phyloP scores from a whole-genome alignment of 345 rosid species.

The Populus tremula region DNA sequence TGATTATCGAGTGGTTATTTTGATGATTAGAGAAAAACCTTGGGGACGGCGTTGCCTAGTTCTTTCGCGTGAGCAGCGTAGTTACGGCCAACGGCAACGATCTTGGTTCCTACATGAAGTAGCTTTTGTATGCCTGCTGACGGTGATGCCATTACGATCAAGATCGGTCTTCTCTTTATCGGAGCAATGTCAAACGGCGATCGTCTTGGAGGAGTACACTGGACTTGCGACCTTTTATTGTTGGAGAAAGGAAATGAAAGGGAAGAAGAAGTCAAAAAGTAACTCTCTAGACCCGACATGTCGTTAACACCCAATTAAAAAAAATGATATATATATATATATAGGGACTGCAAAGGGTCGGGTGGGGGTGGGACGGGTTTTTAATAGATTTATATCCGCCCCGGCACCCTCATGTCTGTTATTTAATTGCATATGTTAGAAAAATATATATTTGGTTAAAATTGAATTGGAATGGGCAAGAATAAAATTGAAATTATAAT shows the following conservation, averaged over 20 bases:
- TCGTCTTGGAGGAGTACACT: background rate
- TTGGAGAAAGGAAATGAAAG: background rate
- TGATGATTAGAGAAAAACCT: conserved; percentile 28
- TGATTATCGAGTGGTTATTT: background rate
- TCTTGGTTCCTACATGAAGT: conserved; percentile 71
- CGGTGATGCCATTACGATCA: conserved; percentile 20
- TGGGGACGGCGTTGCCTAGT: conserved; percentile 88
- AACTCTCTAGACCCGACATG: too few relatives aligned
- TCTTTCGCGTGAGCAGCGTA: conserved; percentile 95
- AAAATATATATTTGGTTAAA: too few relatives aligned
- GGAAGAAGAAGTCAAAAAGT: too few relatives aligned
- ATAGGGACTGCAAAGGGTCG: background rate
- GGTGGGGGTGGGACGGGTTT: background rate
- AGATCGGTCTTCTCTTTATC: too few relatives aligned
- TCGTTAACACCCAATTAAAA: too few relatives aligned
- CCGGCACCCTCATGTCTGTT: background rate
- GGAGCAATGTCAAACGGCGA: background rate
- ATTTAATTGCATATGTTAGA: too few relatives aligned
- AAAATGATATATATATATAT: too few relatives aligned
- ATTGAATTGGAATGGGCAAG: too few relatives aligned
- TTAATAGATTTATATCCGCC: background rate
- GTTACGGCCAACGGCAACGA: conserved; percentile 94
- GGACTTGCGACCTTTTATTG: too few relatives aligned
- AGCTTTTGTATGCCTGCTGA: conserved; percentile 44
- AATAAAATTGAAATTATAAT: too few relatives aligned